Percentiles rank a stretch among this genome's conserved stretches.
Evolutionary conservation across 2,329 filamentous ascomycete species (phyloP).

Genomic region (Cytospora schulzeri): DNA sequence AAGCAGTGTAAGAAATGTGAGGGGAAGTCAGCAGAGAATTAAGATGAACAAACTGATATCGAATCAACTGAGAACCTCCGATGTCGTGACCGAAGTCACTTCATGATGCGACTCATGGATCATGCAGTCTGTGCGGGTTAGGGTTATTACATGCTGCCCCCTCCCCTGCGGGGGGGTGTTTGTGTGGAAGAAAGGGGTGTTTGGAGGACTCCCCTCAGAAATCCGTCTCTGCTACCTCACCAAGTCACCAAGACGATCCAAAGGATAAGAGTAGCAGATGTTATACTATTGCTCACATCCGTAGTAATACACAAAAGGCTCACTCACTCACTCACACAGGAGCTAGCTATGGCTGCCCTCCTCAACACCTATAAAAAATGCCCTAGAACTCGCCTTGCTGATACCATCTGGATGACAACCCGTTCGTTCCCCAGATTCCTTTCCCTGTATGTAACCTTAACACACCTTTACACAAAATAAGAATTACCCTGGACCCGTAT

Average conservation of each 20-base stretch:
- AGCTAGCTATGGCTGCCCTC: not conserved
- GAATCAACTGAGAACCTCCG: not conserved
- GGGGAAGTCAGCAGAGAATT: not conserved
- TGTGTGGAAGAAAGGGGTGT: too few relatives aligned
- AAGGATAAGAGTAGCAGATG: not conserved
- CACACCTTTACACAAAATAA: not conserved
- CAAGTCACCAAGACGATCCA: not conserved
- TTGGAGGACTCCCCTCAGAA: not conserved
- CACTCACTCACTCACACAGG: not conserved
- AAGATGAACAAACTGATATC: not conserved
- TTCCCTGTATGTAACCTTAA: not conserved
- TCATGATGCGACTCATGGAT: not conserved
- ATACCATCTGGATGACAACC: not conserved
- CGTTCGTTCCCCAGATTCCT: not conserved
- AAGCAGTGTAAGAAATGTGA: not conserved
- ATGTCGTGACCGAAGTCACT: not conserved
- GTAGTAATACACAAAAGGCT: not conserved
- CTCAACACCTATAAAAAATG: constrained; percentile 3
- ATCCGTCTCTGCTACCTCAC: too few relatives aligned
- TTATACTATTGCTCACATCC: not conserved
- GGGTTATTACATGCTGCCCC: not conserved
- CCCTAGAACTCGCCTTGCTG: not conserved
- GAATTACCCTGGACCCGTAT: not conserved
- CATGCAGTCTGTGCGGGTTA: not conserved
- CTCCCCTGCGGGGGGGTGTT: not conserved